Base-by-base conservation (phyloP, 805 yeast species). In the Lipomyces lipofer region DNA sequence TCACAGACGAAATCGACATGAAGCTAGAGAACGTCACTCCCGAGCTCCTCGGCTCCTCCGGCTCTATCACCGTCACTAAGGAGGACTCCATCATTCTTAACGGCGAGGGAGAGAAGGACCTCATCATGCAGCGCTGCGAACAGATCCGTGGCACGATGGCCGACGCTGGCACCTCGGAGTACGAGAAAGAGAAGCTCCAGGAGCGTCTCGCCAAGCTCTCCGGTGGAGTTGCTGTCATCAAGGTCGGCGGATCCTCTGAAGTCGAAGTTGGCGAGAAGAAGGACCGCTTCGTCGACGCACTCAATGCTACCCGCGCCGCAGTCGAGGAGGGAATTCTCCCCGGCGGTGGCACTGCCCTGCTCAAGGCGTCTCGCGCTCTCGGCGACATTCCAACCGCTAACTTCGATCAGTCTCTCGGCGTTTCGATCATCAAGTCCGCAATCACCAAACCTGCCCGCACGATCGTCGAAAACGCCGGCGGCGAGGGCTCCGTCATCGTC, bases 221-320 rank as follows among this genome's bases (percentile, higher is more conserved):
- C 45, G 97, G 97, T 57, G 98, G 98, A 82, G 98, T 94, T 70
- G 99, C 99, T 52, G 97, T 94, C 62, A 80, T 94, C 69, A 88
- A 87, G 78, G 98, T 92, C 59, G 99, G 99, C 72, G 99, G 99
- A 65, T 73, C 96, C 43, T 86, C 96, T 21, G 98, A 94, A 77
- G 87, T 94, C 64, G 98, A 94, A 77, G 99, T 94, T 64, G 95
- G 97, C 69, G 99, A 94, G 80, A 94, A 94, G 94, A 94, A 94
- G 80, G 99, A 94, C 74, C 86, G 99, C 76, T 88, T 90, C 70
- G 98, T 94, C 68, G 99, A 94, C 77, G 98, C 99, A 25, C 81
- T 94, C 71, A 92, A 94, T 71, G 97, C 99, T 52, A 94, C 98
- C 50, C 89, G 98, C 75, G 97, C 99, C 55, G 99, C 99, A 63